A percentile compares a stretch with the other conserved stretches of the same genome.
These are phyloP conservation scores for Ogataea populi-albae DNA, from an alignment of 805 yeast species.

Conservation along the genomic window DNA sequence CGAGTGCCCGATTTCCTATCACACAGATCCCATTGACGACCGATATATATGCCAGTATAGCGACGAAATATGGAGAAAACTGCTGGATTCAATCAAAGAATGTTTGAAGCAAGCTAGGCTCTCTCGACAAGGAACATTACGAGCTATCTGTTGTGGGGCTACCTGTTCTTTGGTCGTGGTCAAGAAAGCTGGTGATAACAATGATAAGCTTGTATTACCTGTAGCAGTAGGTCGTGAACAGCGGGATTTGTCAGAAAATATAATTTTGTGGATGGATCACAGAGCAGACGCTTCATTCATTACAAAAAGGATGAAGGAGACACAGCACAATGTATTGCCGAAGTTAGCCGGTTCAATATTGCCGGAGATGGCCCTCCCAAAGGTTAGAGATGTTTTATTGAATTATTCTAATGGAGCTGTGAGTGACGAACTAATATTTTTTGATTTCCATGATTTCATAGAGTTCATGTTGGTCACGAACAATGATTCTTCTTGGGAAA, in stretches of 20 bases:
- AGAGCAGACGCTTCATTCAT: constrained; percentile 39
- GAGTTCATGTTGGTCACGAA: constrained; percentile 27
- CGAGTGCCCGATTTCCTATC: constrained; percentile 8
- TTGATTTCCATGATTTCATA: constrained; percentile 51
- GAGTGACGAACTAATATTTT: constrained; percentile 33
- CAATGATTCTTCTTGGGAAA: constrained; percentile 16
- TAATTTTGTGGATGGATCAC: constrained; percentile 61
- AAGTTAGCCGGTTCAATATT: constrained; percentile 31
- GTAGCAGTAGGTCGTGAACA: constrained; percentile 32
- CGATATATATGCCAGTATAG: constrained; percentile 14
- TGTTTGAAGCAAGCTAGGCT: constrained; percentile 3
- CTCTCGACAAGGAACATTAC: constrained; percentile 8
- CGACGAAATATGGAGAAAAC: constrained; percentile 13
- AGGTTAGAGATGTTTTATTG: constrained; percentile 39
- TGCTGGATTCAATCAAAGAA: constrained; percentile 6
- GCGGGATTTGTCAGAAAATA: constrained; percentile 32
- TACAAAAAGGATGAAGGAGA: constrained; percentile 26
- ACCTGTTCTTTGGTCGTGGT: constrained; percentile 59
- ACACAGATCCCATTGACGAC: constrained; percentile 2
- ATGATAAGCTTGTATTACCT: constrained; percentile 23
- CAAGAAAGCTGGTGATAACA: constrained; percentile 18
- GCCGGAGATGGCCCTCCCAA: constrained; percentile 60
- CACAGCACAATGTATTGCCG: background rate
- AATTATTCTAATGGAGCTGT: background rate
- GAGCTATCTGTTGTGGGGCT: constrained; percentile 46